phyloP scores from a whole-genome alignment of 2,329 filamentous ascomycete genomes.

The Ceratocystis smalleyi region DNA sequence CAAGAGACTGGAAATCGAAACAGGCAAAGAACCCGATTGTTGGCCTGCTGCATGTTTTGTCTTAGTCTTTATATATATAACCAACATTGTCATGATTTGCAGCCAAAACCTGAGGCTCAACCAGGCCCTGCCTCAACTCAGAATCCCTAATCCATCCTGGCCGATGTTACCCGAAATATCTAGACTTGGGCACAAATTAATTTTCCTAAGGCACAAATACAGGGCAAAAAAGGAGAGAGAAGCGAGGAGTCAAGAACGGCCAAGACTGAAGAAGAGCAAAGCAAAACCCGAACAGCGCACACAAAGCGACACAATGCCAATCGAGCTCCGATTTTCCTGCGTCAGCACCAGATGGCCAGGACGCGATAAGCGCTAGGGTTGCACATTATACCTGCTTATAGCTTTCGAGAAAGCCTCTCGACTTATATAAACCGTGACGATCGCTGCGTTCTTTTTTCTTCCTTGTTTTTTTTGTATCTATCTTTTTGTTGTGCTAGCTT shows the following conservation, averaged over 20 bases:
- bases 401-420: background rate
- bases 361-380: too few relatives aligned
- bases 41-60: background rate
- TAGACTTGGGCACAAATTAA: slow-evolving; percentile 19
- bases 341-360: background rate
- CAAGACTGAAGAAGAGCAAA: too few relatives aligned
- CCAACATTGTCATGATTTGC: background rate
- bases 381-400: background rate
- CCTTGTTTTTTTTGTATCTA: background rate
- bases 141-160: background rate
- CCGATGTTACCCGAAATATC: slow-evolving; percentile 21
- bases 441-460: background rate
- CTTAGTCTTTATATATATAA: background rate
- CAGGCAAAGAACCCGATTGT: background rate
- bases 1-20: background rate
- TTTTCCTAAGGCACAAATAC: background rate
- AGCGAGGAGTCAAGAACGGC: too few relatives aligned
- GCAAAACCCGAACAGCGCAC: too few relatives aligned
- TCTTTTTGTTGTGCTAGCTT: background rate
- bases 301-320: background rate
- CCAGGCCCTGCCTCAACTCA: too few relatives aligned
- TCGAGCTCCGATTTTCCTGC: background rate
- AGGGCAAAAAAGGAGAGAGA: too few relatives aligned
- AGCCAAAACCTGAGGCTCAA: background rate
- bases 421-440: background rate